Evolutionary conservation across 495 filamentous ascomycete genomes (phyloP).

Genomic region (Aspergillus taichungensis): DNA sequence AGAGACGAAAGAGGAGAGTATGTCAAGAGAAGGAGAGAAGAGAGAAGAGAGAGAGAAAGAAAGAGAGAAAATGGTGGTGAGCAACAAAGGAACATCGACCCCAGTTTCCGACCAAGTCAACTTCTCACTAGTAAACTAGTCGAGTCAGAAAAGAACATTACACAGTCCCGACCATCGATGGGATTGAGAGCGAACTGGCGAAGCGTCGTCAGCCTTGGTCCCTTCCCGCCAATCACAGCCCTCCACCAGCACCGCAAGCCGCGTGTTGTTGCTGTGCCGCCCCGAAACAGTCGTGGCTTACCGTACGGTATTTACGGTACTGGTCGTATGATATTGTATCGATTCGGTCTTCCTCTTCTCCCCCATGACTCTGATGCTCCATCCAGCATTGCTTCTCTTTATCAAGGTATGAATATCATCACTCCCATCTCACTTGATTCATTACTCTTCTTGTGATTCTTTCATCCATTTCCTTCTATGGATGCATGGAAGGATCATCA

Average conservation of each 20-base stretch:
- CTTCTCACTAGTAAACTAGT: not conserved
- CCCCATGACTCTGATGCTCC: no score
- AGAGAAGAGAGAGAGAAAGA: conserved; percentile 1
- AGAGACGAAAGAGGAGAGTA: conserved; percentile 4
- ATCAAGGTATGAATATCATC: no score
- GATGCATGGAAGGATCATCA: no score
- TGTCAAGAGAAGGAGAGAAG: conserved; percentile 1
- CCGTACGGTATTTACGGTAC: not conserved
- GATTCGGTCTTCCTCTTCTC: not conserved
- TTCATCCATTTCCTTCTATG: no score
- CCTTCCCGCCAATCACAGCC: conserved; percentile 33
- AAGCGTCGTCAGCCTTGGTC: conserved; percentile 40
- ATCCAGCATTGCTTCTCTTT: no score
- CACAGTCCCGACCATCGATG: no score
- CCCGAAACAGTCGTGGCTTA: conserved; percentile 19
- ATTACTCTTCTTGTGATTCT: no score
- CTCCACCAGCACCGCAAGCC: conserved; percentile 30
- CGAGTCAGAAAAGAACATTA: not conserved
- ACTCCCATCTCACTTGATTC: no score
- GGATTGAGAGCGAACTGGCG: conserved; percentile 1
- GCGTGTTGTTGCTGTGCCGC: conserved; percentile 29
- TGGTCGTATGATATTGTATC: no score
- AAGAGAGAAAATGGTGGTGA: not conserved
- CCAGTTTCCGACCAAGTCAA: no score
- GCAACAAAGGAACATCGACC: not conserved